A percentile compares a stretch with the other conserved stretches of the same genome.
These are phyloP conservation scores for Boletus rubroflammeus DNA, from an alignment of 768 basidiomycete species.

Conservation along the genomic window DNA sequence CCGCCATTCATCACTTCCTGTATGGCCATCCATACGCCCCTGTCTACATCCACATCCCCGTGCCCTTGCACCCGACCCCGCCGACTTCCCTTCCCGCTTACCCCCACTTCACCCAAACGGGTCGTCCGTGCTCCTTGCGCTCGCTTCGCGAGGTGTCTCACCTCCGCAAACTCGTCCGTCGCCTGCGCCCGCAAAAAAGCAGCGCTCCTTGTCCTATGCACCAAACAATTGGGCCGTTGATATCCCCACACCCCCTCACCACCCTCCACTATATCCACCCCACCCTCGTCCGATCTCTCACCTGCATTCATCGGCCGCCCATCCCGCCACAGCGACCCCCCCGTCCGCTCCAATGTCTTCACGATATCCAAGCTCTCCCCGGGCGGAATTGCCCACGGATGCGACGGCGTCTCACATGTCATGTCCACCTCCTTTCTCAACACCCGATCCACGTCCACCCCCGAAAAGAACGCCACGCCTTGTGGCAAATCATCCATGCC, in stretches of 20 bases:
- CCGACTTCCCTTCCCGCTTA: constrained; percentile 4
- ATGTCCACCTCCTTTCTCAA: constrained; percentile 95
- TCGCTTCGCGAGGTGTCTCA: constrained; percentile 62
- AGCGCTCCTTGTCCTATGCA: constrained; percentile 59
- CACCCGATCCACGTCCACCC: constrained; percentile 88
- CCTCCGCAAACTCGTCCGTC: constrained; percentile 64
- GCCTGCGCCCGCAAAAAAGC: constrained; percentile 78
- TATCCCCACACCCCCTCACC: constrained; percentile 42
- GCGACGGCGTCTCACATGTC: constrained; percentile 92
- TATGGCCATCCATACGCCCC: constrained; percentile 20
- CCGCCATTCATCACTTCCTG: constrained; percentile 19
- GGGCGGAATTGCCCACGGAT: constrained; percentile 73
- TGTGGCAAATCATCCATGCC: constrained; percentile 96
- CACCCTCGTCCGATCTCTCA: neutral
- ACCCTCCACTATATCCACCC: neutral
- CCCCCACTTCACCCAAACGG: neutral
- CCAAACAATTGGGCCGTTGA: constrained; percentile 53
- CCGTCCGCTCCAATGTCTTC: constrained; percentile 62
- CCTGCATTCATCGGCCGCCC: constrained; percentile 49
- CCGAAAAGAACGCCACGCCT: constrained; percentile 95
- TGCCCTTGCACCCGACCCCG: constrained; percentile 1
- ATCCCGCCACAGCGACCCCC: constrained; percentile 62
- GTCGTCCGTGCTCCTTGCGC: constrained; percentile 11
- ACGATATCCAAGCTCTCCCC: constrained; percentile 85
- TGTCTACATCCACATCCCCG: constrained; percentile 12